These are phyloP conservation scores for Fusarium pseudograminearum DNA, from an alignment of 2,329 filamentous ascomycete genomes.

Conservation along the genomic window DNA sequence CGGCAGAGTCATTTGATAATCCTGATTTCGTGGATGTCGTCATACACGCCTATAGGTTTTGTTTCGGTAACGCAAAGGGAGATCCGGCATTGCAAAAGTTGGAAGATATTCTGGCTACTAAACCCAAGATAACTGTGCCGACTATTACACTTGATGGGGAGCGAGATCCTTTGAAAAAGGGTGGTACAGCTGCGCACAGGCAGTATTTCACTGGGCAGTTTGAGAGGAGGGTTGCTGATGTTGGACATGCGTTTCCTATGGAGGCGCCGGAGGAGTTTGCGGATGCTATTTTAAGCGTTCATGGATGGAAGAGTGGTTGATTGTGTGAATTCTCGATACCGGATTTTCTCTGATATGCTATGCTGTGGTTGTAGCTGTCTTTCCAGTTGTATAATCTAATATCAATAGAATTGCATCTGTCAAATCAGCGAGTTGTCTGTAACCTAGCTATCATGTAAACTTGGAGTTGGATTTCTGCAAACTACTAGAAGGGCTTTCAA, in stretches of 20 bases:
- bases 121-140: constrained; percentile 5
- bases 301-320: not conserved
- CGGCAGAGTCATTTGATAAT: constrained; percentile 12
- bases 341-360: not conserved
- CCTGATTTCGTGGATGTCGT: constrained; percentile 20
- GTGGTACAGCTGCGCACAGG: constrained; percentile 6
- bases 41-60: constrained; percentile 22
- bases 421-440: not conserved
- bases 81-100: not conserved
- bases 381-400: not conserved
- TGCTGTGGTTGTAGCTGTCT: not conserved
- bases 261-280: constrained; percentile 10
- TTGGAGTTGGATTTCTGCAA: not conserved
- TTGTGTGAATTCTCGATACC: not conserved
- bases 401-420: not conserved
- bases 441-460: not conserved
- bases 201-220: not conserved
- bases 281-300: not conserved
- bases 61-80: constrained; percentile 1
- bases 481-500: not conserved
- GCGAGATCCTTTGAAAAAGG: constrained; percentile 8
- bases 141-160: constrained; percentile 1
- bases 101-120: constrained; percentile 1
- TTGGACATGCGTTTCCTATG: constrained; percentile 20
- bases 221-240: constrained; percentile 8